phyloP scores from a whole-genome alignment of 768 basidiomycete genomes.

The Cantharellus anzutake region DNA sequence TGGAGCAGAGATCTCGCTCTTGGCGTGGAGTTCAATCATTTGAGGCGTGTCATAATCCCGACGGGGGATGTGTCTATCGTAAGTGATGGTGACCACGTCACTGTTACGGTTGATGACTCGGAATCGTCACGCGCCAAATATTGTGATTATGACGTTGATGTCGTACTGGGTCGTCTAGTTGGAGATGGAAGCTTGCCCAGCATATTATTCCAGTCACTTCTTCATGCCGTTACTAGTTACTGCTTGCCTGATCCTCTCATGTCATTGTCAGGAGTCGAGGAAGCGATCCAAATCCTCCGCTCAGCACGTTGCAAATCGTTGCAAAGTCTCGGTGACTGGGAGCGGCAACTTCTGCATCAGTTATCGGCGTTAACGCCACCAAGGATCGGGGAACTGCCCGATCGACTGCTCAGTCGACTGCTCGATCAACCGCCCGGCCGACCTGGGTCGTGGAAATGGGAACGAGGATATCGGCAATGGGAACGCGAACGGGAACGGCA shows the following conservation, averaged over 20 bases:
- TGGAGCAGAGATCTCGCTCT: neutral
- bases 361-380: neutral
- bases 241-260: conserved; percentile 27
- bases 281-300: conserved; percentile 23
- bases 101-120: conserved; percentile 8
- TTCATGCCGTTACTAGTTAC: conserved; percentile 29
- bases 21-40: neutral
- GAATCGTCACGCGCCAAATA: conserved; percentile 12
- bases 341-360: neutral
- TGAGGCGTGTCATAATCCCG: conserved; percentile 17
- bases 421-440: too few species aligned
- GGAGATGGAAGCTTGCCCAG: conserved; percentile 15
- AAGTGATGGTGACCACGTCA: conserved; percentile 8
- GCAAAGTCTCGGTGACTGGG: conserved; percentile 9
- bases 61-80: conserved; percentile 14
- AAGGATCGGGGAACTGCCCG: too few species aligned
- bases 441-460: neutral
- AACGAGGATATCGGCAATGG: neutral
- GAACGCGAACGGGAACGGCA: too few species aligned
- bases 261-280: conserved; percentile 24
- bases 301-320: conserved; percentile 26
- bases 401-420: too few species aligned
- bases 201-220: conserved; percentile 22
- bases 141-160: conserved; percentile 17
- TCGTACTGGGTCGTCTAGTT: conserved; percentile 15